These are phyloP conservation scores for Crithidia acanthocephali DNA, from an alignment of 208 protist species.

Conservation along the genomic window DNA sequence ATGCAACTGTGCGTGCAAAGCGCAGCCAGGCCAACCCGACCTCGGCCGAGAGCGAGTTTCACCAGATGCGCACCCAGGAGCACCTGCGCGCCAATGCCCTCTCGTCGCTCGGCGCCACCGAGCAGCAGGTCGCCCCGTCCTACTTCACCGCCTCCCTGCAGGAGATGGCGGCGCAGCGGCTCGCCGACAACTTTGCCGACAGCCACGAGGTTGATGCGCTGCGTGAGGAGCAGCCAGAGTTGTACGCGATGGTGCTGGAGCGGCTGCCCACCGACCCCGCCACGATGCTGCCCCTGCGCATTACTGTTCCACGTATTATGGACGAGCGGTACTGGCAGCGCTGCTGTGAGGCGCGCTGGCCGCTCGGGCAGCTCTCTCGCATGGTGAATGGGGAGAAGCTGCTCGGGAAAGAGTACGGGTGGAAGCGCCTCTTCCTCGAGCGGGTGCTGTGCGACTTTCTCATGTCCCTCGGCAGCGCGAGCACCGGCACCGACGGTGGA, in stretches of 20 bases:
- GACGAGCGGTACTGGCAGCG: slow-evolving; percentile 70
- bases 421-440: slow-evolving; percentile 91
- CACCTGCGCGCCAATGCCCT: slow-evolving; percentile 28
- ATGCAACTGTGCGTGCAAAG: slow-evolving; percentile 17
- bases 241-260: slow-evolving; percentile 79
- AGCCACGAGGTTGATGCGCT: slow-evolving; percentile 67
- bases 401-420: slow-evolving; percentile 52
- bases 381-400: slow-evolving; percentile 37
- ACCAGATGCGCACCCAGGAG: slow-evolving; percentile 68
- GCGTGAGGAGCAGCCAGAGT: slow-evolving; percentile 39
- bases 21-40: background rate
- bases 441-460: slow-evolving; percentile 74
- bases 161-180: slow-evolving; percentile 63
- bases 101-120: slow-evolving; percentile 22
- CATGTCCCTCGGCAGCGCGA: slow-evolving; percentile 46
- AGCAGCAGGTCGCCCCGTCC: slow-evolving; percentile 36
- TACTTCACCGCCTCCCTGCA: slow-evolving; percentile 89
- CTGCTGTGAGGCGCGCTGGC: slow-evolving; percentile 80
- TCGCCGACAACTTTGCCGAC: slow-evolving; percentile 72
- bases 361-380: slow-evolving; percentile 78
- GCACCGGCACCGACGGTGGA: slow-evolving; percentile 5
- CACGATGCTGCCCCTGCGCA: slow-evolving; percentile 49
- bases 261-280: slow-evolving; percentile 49
- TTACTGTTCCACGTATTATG: slow-evolving; percentile 49
- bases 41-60: slow-evolving; percentile 62